Evolutionary conservation across 208 protist species (phyloP), one percentile per base, ranked within the genome.

Genomic region (Leptomonas seymouri): DNA sequence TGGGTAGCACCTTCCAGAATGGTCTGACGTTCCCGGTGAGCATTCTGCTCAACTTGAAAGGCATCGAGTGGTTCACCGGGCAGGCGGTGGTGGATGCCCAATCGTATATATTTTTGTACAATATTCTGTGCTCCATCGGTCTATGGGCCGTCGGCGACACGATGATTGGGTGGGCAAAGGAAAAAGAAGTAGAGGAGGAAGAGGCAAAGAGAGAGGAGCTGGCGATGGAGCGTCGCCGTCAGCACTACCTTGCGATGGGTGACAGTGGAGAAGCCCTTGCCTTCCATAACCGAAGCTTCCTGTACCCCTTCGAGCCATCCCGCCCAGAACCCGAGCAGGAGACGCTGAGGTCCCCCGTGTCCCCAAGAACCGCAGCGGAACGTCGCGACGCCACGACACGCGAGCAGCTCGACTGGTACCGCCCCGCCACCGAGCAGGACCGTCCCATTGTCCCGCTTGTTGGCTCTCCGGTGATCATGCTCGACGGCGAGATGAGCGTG

Each of bases 101-200:
- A 64, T 75, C 71, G 4, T 90, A 89, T 71, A 81, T 94, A 23
- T 90, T 92, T 65, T 66, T 91, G 0, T 92, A 92, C 75, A 94
- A 90, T 64, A 77, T 91, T 28, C 30, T 82, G 36, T 87, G 78
- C 63, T 85, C 82, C 27, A 75, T 90, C 31, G 82, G 78, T 0
- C 74, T 89, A 0, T 94, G 84, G 86, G 76, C 71, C 6, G 45
- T 87, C 23, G 81, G 81, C 25, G 81, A 87, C 36, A 55, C 81
- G 6, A 58, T 87, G 34, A 83, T 87, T 46, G 68, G 54, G 11
- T 59, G 36, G 25, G 71, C 71, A 20, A 76, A 76, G 46, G 9
- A 18, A 23, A 69, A 74, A 49, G 71, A 78, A 34, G 64, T 81
- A 50, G 50, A 45, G 41, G 56, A 50, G 28, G 67, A 65, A 36